Conservation (phyloP, 108 stramenopile genomes). For the Bacterosira constricta region DNA sequence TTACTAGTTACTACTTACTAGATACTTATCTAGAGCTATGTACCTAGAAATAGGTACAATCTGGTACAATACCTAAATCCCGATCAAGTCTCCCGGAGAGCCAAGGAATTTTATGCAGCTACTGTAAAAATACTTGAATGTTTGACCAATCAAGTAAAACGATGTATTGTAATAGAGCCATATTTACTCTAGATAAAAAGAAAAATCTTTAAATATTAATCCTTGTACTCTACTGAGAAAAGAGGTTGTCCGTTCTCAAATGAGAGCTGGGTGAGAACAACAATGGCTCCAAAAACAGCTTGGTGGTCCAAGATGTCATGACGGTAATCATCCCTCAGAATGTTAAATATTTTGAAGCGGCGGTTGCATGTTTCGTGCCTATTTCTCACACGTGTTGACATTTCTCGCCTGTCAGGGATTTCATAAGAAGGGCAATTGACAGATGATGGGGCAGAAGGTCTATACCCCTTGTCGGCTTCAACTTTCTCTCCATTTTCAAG, state of each 20-base stretch:
- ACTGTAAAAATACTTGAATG: no score
- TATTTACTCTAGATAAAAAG: background rate
- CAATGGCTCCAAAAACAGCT: background rate
- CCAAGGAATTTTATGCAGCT: no score
- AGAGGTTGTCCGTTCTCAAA: background rate
- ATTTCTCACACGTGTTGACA: background rate
- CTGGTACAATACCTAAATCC: no score
- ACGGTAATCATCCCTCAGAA: slow-evolving; percentile 8
- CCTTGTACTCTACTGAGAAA: slow-evolving; percentile 2
- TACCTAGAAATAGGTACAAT: no score
- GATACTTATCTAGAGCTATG: no score
- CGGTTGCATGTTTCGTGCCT: slow-evolving; percentile 46
- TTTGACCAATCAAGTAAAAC: no score
- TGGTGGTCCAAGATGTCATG: slow-evolving; percentile 3
- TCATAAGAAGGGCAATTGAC: slow-evolving; percentile 8
- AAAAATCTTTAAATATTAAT: background rate
- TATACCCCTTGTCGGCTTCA: slow-evolving; percentile 41
- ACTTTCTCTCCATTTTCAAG: slow-evolving; percentile 17
- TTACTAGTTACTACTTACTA: no score
- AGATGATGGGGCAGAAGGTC: slow-evolving; percentile 3
- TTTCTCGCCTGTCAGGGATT: background rate
- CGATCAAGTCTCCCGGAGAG: no score
- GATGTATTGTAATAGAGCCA: no score
- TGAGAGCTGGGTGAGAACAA: background rate
- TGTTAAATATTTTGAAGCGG: slow-evolving; percentile 31